Conservation (phyloP, 495 filamentous ascomycete species). For the Penicillium ochrochloron region DNA sequence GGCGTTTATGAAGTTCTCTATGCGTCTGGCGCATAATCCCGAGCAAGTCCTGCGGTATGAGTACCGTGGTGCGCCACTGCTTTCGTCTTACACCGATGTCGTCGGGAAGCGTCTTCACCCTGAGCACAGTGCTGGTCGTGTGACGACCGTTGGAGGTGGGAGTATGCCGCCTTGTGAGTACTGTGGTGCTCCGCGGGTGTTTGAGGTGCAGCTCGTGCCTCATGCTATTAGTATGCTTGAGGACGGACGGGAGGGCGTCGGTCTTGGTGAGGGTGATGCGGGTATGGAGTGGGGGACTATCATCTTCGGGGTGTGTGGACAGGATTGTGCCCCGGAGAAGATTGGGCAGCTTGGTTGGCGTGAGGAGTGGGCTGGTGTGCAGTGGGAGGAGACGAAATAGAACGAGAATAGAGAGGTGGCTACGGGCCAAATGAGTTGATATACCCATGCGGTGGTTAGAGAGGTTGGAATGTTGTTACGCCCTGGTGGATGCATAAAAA, state of each 20-base stretch:
- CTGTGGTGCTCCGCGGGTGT: slow-evolving; percentile 77
- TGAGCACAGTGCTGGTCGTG: slow-evolving; percentile 29
- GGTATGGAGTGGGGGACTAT: slow-evolving; percentile 99
- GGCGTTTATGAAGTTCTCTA: slow-evolving; percentile 88
- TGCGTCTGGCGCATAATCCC: slow-evolving; percentile 85
- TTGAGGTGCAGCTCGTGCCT: slow-evolving; percentile 89
- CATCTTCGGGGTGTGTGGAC: slow-evolving; percentile 82
- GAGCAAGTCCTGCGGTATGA: slow-evolving; percentile 95
- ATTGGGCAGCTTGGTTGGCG: slow-evolving; percentile 66
- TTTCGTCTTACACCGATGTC: slow-evolving; percentile 77
- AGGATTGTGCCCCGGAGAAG: slow-evolving; percentile 65
- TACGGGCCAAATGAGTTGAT: neutral
- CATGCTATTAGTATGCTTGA: slow-evolving; percentile 91
- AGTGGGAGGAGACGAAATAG: slow-evolving; percentile 82
- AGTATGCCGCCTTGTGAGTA: slow-evolving; percentile 74
- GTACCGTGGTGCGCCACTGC: slow-evolving; percentile 75
- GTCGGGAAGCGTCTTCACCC: slow-evolving; percentile 68
- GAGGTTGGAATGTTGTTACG: neutral
- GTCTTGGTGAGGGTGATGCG: slow-evolving; percentile 58
- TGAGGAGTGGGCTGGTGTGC: slow-evolving; percentile 96
- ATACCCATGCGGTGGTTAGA: slow-evolving; percentile 2
- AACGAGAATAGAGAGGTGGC: neutral
- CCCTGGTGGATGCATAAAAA: neutral
- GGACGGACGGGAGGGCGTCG: slow-evolving; percentile 70
- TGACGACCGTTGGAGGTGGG: slow-evolving; percentile 36